Evolutionary conservation across 2,329 filamentous ascomycete genomes (phyloP).

Genomic region (Microcyclosporella mali): DNA sequence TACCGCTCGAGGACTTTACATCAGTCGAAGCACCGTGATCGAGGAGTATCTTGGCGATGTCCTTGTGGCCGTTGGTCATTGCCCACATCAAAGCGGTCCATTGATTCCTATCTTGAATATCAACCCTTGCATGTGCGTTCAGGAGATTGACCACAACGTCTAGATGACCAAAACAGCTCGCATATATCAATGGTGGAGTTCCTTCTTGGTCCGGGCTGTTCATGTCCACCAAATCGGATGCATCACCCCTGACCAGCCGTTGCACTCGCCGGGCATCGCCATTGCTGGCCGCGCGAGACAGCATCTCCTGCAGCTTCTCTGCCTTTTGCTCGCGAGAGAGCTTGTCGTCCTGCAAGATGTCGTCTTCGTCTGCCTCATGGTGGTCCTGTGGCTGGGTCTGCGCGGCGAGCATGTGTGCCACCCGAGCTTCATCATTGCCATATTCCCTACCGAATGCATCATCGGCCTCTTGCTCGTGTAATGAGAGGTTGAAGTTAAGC

Average conservation of each 20-base stretch:
- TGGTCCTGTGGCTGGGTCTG: conserved; percentile 61
- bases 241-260: conserved; percentile 67
- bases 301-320: conserved; percentile 72
- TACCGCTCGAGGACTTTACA: conserved; percentile 86
- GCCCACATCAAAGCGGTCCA: conserved; percentile 99
- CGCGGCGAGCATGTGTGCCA: conserved; percentile 93
- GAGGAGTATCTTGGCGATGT: conserved; percentile 84
- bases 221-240: conserved; percentile 71
- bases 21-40: conserved; percentile 94
- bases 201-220: conserved; percentile 89
- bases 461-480: conserved; percentile 71
- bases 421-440: conserved; percentile 74
- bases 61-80: conserved; percentile 97
- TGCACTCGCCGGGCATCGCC: conserved; percentile 79
- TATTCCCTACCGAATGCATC: conserved; percentile 45
- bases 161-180: conserved; percentile 95
- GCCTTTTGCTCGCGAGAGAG: conserved; percentile 72
- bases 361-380: conserved; percentile 71
- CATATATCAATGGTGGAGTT: conserved; percentile 93
- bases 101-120: conserved; percentile 90
- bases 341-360: conserved; percentile 67
- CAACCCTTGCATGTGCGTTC: conserved; percentile 78
- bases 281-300: conserved; percentile 95
- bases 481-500: conserved; percentile 74
- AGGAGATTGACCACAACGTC: conserved; percentile 78